Evolutionary conservation across 176 grass and related monocot genomes (phyloP).

Genomic region (Triticum timopheevii): DNA sequence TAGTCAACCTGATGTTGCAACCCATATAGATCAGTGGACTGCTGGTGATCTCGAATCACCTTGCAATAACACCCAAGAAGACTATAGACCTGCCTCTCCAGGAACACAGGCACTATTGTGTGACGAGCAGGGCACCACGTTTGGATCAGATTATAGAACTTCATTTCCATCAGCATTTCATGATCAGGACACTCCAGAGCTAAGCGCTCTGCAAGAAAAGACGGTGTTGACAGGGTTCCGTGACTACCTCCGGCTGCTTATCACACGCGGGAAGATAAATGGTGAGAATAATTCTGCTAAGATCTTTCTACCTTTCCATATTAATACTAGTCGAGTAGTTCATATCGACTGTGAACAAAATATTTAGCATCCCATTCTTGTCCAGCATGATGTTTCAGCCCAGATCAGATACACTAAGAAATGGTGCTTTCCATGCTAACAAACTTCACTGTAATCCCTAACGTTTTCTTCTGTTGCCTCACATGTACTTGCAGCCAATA

Average conservation of each 20-base stretch:
- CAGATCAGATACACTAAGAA: not conserved
- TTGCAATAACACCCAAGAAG: slow-evolving; percentile 40
- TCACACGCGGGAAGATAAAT: slow-evolving; percentile 58
- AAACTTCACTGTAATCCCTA: not conserved
- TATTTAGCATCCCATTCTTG: not conserved
- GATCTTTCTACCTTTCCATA: not conserved
- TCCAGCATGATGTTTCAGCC: slow-evolving; percentile 12
- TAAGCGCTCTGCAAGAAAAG: slow-evolving; percentile 55
- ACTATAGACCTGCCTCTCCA: slow-evolving; percentile 58
- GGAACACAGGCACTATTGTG: slow-evolving; percentile 67
- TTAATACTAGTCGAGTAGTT: not conserved
- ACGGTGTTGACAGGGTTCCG: slow-evolving; percentile 51
- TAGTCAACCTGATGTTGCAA: slow-evolving; percentile 15
- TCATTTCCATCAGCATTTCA: slow-evolving; percentile 34
- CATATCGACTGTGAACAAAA: not conserved
- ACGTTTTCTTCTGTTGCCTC: not conserved
- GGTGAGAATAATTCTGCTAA: slow-evolving; percentile 37
- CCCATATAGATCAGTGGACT: slow-evolving; percentile 31
- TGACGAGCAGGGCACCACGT: slow-evolving; percentile 57
- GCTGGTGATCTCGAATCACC: slow-evolving; percentile 22
- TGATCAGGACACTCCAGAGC: slow-evolving; percentile 50
- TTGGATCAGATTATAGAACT: slow-evolving; percentile 35
- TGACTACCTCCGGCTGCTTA: slow-evolving; percentile 50
- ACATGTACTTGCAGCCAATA: not conserved
- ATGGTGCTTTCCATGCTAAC: not conserved